phyloP scores from a whole-genome alignment of 106 monocot species.

The Dendrobium nobile region DNA sequence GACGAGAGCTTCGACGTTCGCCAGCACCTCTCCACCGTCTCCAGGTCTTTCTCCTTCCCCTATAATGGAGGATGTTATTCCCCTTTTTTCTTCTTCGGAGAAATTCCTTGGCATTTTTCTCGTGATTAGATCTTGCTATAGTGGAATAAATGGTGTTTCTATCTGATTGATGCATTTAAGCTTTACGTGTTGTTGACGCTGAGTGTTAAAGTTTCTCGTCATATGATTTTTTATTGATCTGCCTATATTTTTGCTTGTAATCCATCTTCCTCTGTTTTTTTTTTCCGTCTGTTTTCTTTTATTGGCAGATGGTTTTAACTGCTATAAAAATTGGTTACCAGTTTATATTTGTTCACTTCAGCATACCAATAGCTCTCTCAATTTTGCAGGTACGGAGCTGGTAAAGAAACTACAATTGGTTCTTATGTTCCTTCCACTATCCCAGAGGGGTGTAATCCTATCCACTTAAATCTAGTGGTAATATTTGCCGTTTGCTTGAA shows the following conservation, averaged over 20 bases:
- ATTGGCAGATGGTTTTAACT: background rate
- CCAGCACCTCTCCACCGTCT: slow-evolving; percentile 7
- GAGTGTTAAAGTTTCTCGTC: background rate
- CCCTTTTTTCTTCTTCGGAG: background rate
- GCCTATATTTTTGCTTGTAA: background rate
- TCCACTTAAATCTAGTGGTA: slow-evolving; percentile 95
- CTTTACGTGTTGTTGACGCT: background rate
- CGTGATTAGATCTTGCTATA: background rate
- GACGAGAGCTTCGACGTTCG: slow-evolving; percentile 5
- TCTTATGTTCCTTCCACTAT: slow-evolving; percentile 29
- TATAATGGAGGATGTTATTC: background rate
- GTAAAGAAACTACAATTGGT: slow-evolving; percentile 23
- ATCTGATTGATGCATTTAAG: background rate
- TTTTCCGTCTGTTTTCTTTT: background rate
- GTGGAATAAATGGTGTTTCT: background rate
- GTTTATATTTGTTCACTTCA: background rate
- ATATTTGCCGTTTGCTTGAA: background rate
- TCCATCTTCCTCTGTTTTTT: background rate
- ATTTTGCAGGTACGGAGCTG: slow-evolving; percentile 52
- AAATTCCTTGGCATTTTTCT: background rate
- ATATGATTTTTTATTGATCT: background rate
- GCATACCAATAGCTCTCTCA: background rate
- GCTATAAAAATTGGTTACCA: background rate
- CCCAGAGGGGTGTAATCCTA: slow-evolving; percentile 52
- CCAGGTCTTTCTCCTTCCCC: background rate